Percentiles rank a stretch among this genome's conserved stretches.
These are phyloP conservation scores for Cyclotella baltica DNA, from an alignment of 108 stramenopile genomes.

Conservation along the genomic window DNA sequence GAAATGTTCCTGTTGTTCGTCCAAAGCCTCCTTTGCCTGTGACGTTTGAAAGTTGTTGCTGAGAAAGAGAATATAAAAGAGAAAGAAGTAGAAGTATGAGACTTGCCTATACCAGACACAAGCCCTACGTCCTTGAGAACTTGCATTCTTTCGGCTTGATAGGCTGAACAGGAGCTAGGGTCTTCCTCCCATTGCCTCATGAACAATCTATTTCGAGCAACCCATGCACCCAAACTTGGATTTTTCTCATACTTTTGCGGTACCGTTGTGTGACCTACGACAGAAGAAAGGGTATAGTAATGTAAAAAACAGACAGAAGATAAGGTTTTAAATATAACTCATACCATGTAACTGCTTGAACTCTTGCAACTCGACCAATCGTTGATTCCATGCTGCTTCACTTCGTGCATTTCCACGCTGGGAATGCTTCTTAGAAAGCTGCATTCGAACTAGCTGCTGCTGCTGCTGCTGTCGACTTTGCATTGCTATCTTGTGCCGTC, in stretches of 20 bases:
- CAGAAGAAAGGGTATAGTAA: background rate
- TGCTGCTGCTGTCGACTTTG: background rate
- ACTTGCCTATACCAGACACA: conserved; percentile 3
- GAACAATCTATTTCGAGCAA: conserved; percentile 5
- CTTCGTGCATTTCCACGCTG: background rate
- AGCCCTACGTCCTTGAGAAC: conserved; percentile 3
- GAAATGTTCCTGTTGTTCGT: background rate
- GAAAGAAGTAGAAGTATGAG: background rate
- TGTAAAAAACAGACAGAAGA: background rate
- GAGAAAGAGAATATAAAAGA: too few relatives aligned
- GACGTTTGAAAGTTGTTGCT: background rate
- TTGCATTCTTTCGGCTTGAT: background rate
- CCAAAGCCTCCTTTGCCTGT: conserved; percentile 1
- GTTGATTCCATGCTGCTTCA: background rate
- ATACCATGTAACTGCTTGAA: background rate
- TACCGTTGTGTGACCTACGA: background rate
- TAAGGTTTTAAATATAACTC: background rate
- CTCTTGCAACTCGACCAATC: background rate
- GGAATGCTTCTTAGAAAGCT: background rate
- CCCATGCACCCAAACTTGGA: background rate
- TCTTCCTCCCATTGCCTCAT: background rate
- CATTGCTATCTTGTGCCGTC: background rate
- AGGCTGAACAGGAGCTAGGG: background rate
- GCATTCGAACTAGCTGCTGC: background rate
- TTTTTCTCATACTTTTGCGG: conserved; percentile 12